Conservation (phyloP, 2,329 filamentous ascomycete species). For the Plectosphaerella sp. region DNA sequence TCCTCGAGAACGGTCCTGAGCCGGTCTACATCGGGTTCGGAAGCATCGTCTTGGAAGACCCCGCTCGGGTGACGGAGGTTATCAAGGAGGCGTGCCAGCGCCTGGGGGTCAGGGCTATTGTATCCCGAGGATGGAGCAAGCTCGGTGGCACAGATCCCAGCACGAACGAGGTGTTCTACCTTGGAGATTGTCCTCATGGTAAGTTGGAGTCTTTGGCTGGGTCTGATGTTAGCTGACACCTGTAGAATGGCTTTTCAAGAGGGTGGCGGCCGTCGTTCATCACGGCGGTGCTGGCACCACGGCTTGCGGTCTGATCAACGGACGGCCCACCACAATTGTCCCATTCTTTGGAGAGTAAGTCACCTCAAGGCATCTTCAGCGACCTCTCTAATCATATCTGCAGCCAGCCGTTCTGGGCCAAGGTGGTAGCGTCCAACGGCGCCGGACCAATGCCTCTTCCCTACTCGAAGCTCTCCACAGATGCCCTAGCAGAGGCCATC, state of each 20-base stretch:
- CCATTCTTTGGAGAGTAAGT: conserved; percentile 41
- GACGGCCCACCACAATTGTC: conserved; percentile 47
- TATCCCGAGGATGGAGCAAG: conserved; percentile 32
- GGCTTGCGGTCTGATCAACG: conserved; percentile 46
- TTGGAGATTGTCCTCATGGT: conserved; percentile 49
- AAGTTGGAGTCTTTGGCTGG: neutral
- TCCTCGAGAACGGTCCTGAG: conserved; percentile 32
- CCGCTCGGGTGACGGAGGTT: conserved; percentile 29
- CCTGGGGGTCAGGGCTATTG: conserved; percentile 42
- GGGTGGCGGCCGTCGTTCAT: conserved; percentile 50
- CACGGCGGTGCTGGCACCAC: conserved; percentile 58
- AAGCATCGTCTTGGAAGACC: conserved; percentile 43
- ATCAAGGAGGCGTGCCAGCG: conserved; percentile 34
- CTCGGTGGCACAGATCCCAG: conserved; percentile 7
- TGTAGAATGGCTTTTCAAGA: conserved; percentile 49
- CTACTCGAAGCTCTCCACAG: conserved; percentile 16
- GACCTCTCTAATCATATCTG: neutral
- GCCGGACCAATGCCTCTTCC: neutral
- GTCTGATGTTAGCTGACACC: neutral
- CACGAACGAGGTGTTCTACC: conserved; percentile 32
- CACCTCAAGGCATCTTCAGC: neutral
- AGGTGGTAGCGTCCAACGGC: conserved; percentile 30
- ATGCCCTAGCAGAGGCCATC: conserved; percentile 29
- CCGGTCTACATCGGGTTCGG: conserved; percentile 42
- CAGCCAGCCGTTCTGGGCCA: conserved; percentile 36